phyloP scores from a whole-genome alignment of 2,329 filamentous ascomycete species.

The Xylaria sp. region DNA sequence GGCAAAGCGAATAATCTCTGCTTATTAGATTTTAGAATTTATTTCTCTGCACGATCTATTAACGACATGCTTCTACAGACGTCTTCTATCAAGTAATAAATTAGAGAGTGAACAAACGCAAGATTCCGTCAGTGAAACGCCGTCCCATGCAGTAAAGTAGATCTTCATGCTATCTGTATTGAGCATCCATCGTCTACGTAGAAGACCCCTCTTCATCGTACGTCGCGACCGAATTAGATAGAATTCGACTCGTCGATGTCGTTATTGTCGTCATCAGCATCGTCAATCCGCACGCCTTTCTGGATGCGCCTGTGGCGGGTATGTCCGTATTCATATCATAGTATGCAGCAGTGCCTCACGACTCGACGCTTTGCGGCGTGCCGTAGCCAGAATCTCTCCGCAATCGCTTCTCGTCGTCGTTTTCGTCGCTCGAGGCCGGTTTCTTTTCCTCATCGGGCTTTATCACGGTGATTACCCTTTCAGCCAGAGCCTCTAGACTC shows the following conservation, averaged over 20 bases:
- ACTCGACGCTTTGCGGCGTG: conserved; percentile 42
- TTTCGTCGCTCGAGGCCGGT: conserved; percentile 16
- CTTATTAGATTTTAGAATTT: not conserved
- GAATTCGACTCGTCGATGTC: not conserved
- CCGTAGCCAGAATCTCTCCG: conserved; percentile 45
- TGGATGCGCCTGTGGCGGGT: not conserved
- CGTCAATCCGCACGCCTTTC: not conserved
- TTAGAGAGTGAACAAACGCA: not conserved
- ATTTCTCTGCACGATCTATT: not conserved
- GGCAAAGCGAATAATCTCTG: not conserved
- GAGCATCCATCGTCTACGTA: not conserved
- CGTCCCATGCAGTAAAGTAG: conserved; percentile 17
- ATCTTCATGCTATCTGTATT: not conserved
- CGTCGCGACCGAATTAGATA: not conserved
- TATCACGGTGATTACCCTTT: conserved; percentile 5
- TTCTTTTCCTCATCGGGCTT: conserved; percentile 31
- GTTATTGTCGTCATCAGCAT: not conserved
- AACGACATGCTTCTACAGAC: not conserved
- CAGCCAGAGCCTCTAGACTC: not conserved
- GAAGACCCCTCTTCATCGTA: not conserved
- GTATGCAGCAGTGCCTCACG: conserved; percentile 28
- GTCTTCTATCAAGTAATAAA: not conserved
- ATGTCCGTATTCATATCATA: not conserved
- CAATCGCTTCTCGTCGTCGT: conserved; percentile 8
- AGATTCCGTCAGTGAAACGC: conserved; percentile 9